Percentiles rank a stretch among this genome's conserved stretches.
Evolutionary conservation across 805 yeast species (phyloP).

Genomic region (Monosporozyma unispora): DNA sequence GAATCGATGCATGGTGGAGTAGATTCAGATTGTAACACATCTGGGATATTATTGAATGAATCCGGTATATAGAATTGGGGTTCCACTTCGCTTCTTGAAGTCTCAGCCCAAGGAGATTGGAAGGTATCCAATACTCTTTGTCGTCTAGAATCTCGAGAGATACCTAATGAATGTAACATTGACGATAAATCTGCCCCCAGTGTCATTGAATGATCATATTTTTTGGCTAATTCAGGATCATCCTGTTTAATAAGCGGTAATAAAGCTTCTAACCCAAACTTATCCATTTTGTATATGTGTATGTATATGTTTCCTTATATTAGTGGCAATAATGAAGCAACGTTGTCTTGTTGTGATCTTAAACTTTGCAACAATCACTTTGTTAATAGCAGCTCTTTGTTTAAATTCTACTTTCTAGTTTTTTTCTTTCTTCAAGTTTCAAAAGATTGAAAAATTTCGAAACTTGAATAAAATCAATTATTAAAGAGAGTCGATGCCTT

Average conservation of each 20-base stretch:
- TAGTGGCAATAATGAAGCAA: not conserved
- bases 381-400: not conserved
- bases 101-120: conserved; percentile 93
- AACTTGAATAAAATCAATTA: not conserved
- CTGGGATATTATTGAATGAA: conserved; percentile 35
- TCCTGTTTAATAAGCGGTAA: conserved; percentile 27
- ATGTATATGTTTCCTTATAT: not conserved
- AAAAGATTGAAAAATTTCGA: not conserved
- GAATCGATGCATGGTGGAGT: conserved; percentile 29
- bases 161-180: conserved; percentile 28
- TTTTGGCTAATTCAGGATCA: conserved; percentile 15
- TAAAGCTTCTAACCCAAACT: conserved; percentile 27
- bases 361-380: not conserved
- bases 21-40: conserved; percentile 22
- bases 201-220: conserved; percentile 28
- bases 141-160: conserved; percentile 19
- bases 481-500: not conserved
- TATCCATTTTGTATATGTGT: conserved; percentile 19
- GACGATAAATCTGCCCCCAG: conserved; percentile 29
- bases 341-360: too few species aligned
- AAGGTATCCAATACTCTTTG: conserved; percentile 39
- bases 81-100: conserved; percentile 81
- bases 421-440: not conserved
- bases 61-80: conserved; percentile 67
- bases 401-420: not conserved